Evolutionary conservation across 169 alveolate genomes (phyloP).

Genomic region (Cryptosporidium muris): DNA sequence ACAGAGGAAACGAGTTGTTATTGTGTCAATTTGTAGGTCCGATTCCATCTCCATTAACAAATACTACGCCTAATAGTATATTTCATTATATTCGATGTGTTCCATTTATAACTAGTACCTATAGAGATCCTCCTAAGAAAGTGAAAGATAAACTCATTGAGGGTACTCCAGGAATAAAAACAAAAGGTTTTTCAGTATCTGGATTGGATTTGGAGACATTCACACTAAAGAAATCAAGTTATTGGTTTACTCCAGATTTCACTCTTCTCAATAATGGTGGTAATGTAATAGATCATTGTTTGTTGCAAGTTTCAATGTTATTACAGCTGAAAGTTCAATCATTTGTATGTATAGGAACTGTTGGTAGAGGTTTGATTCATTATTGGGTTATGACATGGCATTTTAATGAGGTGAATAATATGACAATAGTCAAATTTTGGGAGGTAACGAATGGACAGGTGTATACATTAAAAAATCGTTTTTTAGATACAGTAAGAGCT

Average conservation of each 20-base stretch:
- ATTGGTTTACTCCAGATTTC: conserved; percentile 81
- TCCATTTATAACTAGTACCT: conserved; percentile 75
- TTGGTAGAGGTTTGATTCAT: conserved; percentile 77
- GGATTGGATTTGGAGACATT: neutral
- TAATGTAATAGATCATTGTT: conserved; percentile 81
- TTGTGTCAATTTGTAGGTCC: conserved; percentile 72
- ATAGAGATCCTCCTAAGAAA: conserved; percentile 69
- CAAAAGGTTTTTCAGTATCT: neutral
- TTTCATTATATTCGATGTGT: conserved; percentile 75
- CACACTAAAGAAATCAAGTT: conserved; percentile 20
- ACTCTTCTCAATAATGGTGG: conserved; percentile 81
- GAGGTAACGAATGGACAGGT: conserved; percentile 81
- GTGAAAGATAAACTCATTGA: conserved; percentile 21
- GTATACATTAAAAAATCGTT: conserved; percentile 75
- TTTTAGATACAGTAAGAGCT: conserved; percentile 45
- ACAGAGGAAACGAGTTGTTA: conserved; percentile 73
- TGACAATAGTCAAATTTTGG: conserved; percentile 78
- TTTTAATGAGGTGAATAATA: conserved; percentile 70
- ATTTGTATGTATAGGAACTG: conserved; percentile 81
- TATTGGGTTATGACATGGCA: conserved; percentile 81
- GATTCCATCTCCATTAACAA: conserved; percentile 73
- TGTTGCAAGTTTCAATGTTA: conserved; percentile 77
- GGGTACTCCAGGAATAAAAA: conserved; percentile 17
- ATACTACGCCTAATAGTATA: conserved; percentile 72
- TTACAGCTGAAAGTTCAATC: conserved; percentile 79